Base-by-base conservation (phyloP, 108 stramenopile genomes). In the Cyclotella choctawhatcheeana region DNA sequence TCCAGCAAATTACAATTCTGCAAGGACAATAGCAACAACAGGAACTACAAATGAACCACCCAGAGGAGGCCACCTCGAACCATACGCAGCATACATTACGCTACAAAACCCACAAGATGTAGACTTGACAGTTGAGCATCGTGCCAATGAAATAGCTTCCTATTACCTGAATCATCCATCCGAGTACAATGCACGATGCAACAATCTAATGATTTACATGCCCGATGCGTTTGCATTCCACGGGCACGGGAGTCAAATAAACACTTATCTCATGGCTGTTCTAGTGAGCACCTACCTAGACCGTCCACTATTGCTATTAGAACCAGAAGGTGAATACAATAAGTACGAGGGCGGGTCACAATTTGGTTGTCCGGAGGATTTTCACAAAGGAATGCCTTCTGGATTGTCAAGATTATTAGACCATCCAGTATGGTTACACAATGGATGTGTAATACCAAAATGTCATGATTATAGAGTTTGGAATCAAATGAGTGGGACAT, bases 211-310 rank as follows among this genome's bases (percentile, higher is more conserved):
- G 29, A 25, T 72, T 13, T 79, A 63, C 40, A 37, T 79, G 52
- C 78, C 78, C 29, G 71, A 65, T n/a, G 25, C 47, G 3, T 79
- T 72, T 30, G 65, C 71, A n/a, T 21, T 44, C 12, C 70, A 79
- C 59, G 78, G 78, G 2, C 78, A 79, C 45, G 78, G 65, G 16
- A 52, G 47, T 32, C 78, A 79, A 52, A 53, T 79, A 20, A 71
- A 79, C 29, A 67, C 65, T 1, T 79, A 79, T 64, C 53, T 79
- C 59, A 40, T 79, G 58, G 58, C 59, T 18, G 51, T 54, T 5
- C 14, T 50, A 59, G 30, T 48, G 45, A 44, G 63, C 55, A 72
- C 78, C 10, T 73, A 72, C 21, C 33, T 79, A 13, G 48, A 66
- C 21, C 40, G 69, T 0, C 62, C 70, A n/a, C 20, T 79, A 50